Evolutionary conservation across 2,329 filamentous ascomycete species (phyloP), one percentile per base, ranked within the genome.

Genomic region (Whalleya microplaca): DNA sequence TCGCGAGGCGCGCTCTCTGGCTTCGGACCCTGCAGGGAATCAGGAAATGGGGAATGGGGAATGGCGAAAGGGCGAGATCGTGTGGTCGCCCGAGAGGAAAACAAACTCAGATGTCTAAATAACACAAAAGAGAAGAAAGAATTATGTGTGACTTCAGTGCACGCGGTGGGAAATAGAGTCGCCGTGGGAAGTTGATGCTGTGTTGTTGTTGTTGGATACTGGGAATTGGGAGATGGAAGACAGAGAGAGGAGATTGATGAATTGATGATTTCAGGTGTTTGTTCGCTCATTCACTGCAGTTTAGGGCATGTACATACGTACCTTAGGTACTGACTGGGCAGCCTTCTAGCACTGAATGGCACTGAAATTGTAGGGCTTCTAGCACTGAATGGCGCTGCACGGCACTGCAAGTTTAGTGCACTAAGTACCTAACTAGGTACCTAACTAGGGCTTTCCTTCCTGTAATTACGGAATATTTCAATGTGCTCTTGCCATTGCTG

Each of bases 1-100:
- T 64, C 61, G 61, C 63, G 53, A 59, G 51, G 64, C 60, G 61
- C 62, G 62, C 63, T 65, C 43, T n/a, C n/a, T n/a, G n/a, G n/a
- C 56, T 56, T 64, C 58, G 59, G 62, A 55, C 63, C 56, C 55
- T 63, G 56, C 45, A 64, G 58, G 41, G 46, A 53, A 61, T 61
- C 53, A 52, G 55, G 53, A 46, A 53, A n/a, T n/a, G n/a, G n/a
- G n/a, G n/a, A n/a, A n/a, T n/a, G n/a, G n/a, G n/a, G n/a, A n/a
- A n/a, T n/a, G n/a, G n/a, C n/a, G n/a, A n/a, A n/a, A n/a, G n/a
- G n/a, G n/a, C n/a, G n/a, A n/a, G n/a, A n/a, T n/a, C 50, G 46
- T 48, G 51, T 40, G 46, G 53, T 42, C 21, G 52, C 46, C 44
- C 47, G 53, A 45, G 55, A 46, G 55, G 59, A 51, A 54, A 51